These are phyloP conservation scores for Selaginella moellendorffii DNA, from an alignment of 75 land plant species.

Conservation along the genomic window DNA sequence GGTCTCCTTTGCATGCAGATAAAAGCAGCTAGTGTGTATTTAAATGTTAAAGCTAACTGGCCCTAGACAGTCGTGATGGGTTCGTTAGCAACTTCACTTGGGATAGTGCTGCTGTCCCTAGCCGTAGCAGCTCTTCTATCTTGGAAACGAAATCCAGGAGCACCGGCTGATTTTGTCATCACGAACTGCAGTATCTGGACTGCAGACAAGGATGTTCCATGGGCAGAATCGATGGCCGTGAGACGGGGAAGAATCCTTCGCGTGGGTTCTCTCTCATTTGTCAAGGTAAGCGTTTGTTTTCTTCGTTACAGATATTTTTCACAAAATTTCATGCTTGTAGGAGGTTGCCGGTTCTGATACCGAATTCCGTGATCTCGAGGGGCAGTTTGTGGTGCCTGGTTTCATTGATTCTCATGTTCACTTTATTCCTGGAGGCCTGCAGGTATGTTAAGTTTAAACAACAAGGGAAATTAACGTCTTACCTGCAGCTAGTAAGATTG, in stretches of 20 bases:
- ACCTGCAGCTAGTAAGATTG: constrained; percentile 37
- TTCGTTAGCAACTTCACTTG: too few species aligned
- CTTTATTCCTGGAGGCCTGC: constrained; percentile 63
- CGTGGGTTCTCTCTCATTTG: constrained; percentile 29
- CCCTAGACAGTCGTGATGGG: too few species aligned
- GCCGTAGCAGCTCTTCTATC: too few species aligned
- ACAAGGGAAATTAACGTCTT: too few species aligned
- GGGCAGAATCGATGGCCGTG: constrained; percentile 63
- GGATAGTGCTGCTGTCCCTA: too few species aligned
- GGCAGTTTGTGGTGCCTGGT: constrained; percentile 75
- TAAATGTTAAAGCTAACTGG: too few species aligned
- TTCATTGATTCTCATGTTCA: constrained; percentile 89
- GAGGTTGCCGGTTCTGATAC: constrained; percentile 37
- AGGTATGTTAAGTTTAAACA: constrained; percentile 28
- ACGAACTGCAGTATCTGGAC: constrained; percentile 64
- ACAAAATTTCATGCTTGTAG: constrained; percentile 26
- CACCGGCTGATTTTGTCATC: constrained; percentile 45
- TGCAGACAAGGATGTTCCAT: constrained; percentile 36
- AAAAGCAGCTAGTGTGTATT: too few species aligned
- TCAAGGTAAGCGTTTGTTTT: constrained; percentile 10
- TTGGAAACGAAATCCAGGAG: too few species aligned
- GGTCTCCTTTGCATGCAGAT: too few species aligned
- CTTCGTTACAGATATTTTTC: not conserved
- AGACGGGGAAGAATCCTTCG: constrained; percentile 39
- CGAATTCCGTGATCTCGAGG: constrained; percentile 37